Base-by-base conservation (phyloP, 306 rosid genomes). In the Malus domestica region DNA sequence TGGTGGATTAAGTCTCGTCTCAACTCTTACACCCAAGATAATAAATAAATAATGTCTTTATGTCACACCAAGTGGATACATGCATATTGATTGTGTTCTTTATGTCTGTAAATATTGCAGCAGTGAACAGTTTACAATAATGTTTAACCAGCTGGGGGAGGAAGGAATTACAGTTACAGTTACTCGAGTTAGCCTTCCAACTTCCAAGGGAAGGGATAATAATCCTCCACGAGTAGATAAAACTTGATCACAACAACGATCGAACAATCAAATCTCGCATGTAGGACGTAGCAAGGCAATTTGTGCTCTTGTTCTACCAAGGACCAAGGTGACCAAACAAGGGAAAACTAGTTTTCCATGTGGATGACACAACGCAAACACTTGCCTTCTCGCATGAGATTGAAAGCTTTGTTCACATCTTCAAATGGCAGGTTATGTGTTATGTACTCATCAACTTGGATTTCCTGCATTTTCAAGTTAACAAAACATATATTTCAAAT, bases 331-430 rank as follows among this genome's bases (percentile, higher is more conserved):
- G 29, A 54, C 25, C 13, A 20, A 74, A 58, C 67, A 59, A 22
- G 23, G 55, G 57, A 61, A 79, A 49, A 49, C 75, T 67, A 86
- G 71, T 78, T 59, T 49, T 82, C 77, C 93, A 95, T 88, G 89
- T 89, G 97, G 73, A 95, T 85, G 44, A 95, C 98, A 83, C 98
- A 95, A 35, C 97, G 97, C 80, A 95, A 83, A 71, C 98, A 95
- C 78, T 82, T 85, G 12, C 96, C 98, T 77, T 85, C 97, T 54
- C 23, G 84, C 98, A 95, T 95, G 80, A 95, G 92, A 76, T 84
- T 79, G 74, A 95, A 92, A 84, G 97, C 97, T 78, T 79, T 73
- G 86, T 90, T 95, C 78, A 95, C 86, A 44, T 90, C 94, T 62
- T 82, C 88, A 80, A 95, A 92, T 72, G 83, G 70, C 77, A 95